Conservation (phyloP, 768 basidiomycete genomes). For the Tephrocybe rancida region DNA sequence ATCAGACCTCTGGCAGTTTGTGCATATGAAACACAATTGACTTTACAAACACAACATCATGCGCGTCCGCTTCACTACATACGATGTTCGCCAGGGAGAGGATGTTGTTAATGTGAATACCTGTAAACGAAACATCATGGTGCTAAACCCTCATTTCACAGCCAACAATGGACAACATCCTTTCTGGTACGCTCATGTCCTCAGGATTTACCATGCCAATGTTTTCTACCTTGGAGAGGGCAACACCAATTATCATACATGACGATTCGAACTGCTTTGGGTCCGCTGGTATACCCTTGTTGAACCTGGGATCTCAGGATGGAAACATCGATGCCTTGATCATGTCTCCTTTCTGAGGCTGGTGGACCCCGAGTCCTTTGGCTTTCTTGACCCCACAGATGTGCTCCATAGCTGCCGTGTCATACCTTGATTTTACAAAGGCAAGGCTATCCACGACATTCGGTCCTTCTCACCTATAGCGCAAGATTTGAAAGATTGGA, state of each 20-base stretch:
- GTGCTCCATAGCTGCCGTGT: slow-evolving; percentile 32
- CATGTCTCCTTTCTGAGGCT: slow-evolving; percentile 23
- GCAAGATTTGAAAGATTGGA: neutral
- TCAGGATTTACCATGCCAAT: slow-evolving; percentile 28
- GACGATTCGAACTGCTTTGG: slow-evolving; percentile 31
- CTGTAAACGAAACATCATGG: slow-evolving; percentile 22
- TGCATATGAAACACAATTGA: slow-evolving; percentile 16
- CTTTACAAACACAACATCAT: slow-evolving; percentile 24
- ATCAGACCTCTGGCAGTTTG: neutral
- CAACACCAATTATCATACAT: neutral
- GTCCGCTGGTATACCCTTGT: slow-evolving; percentile 32
- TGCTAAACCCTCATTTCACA: slow-evolving; percentile 13
- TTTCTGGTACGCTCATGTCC: slow-evolving; percentile 32
- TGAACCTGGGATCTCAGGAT: neutral
- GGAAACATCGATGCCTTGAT: slow-evolving; percentile 13
- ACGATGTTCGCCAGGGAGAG: slow-evolving; percentile 24
- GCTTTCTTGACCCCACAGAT: slow-evolving; percentile 35
- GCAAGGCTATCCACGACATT: neutral
- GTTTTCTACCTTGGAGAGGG: slow-evolving; percentile 15
- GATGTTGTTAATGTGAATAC: slow-evolving; percentile 20
- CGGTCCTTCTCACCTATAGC: neutral
- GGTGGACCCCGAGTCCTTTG: slow-evolving; percentile 25
- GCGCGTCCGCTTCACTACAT: slow-evolving; percentile 33
- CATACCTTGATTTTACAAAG: slow-evolving; percentile 30
- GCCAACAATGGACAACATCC: slow-evolving; percentile 19